Evolutionary conservation across 169 alveolate genomes (phyloP), one percentile per base, ranked within the genome.

Genomic region (Plasmodium coatneyi): DNA sequence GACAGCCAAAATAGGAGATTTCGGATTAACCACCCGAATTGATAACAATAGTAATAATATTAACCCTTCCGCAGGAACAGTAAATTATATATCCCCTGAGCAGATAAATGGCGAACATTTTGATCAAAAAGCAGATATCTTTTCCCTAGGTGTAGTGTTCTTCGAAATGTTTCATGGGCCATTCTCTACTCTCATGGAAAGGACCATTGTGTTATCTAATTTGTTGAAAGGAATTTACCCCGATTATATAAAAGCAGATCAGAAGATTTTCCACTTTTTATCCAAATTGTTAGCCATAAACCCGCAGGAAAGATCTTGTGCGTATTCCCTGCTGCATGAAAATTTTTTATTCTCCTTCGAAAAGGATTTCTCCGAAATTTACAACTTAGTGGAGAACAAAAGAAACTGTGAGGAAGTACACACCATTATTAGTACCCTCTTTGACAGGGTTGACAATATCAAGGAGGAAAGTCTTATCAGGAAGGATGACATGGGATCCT

Each of bases 131-230:
- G 98, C 96, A 41, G 98, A 97, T 80, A 96, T 97, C 30, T 97
- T 92, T 92, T 95, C 98, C 10, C 92, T 97, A 16, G 98, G 98
- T 12, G 98, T 97, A 14, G 97, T 97, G 28, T 93, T 97, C 60
- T 97, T 97, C 92, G 98, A 97, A 93, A 97, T 97, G 98, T 94
- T 95, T 43, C 95, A 96, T 66, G 97, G 96, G 43, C 98, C 98
- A 0, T 97, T 97, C 87, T 79, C 83, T 34, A 97, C 98, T 32
- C 87, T 92, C 3, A 97, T 97, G 98, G 98, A 97, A 80, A 95
- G 98, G 70, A 89, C 95, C 3, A 96, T 93, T 25, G 93, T 95
- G 22, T 79, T 96, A 34, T 96, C 97, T 1, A 93, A 96, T 43
- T 93, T 96, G 25, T 81, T 96, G 86, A 93, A 95, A 94, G 93